Base-by-base conservation (phyloP, 805 yeast species). In the Pichia nanzhaoensis region DNA sequence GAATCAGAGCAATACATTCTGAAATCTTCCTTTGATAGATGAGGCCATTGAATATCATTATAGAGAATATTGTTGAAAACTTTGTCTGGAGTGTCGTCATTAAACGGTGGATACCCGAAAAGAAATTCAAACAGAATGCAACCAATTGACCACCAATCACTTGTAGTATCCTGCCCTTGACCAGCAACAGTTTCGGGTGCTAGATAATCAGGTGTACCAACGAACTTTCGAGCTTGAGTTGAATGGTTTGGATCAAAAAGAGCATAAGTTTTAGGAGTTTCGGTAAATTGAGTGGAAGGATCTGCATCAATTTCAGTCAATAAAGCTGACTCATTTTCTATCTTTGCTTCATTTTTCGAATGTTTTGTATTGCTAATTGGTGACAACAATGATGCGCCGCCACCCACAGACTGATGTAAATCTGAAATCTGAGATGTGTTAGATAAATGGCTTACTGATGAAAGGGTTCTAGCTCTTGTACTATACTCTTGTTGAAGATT, bases 111-210 rank as follows among this genome's bases (percentile, higher is more conserved):
- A 60, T 79, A 85, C 0, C 99, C 99, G 61, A 83, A 85, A 34
- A 88, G 59, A 58, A 93, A 83, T 64, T 93, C 99, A 68, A 91
- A 93, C 46, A 91, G 65, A 12, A 93, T 88, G 63, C 98, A 91
- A 0, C 99, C 99, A 30, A 91, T 77, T 2, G 98, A 87, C 99
- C 99, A 93, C 99, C 99, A 90, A 66, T 90, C 97, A n/a, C 91
- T 80, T 51, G 81, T 76, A 51, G 80, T 89, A 49, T 81, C 85
- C 60, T 91, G 96, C 0, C 85, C 83, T 1, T 74, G 70, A 34
- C 97, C 98, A 35, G 75, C 70, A 50, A 93, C 88, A 0, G 96
- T 90, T 60, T 93, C 99, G 0, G 99, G 99, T 0, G 99, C 95
- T 34, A 95, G 73, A 63, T 93, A 93, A 61, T 93, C 99, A 0